Evolutionary conservation across 176 grass and related monocot species (phyloP).

Genomic region (Alloteropsis semialata): DNA sequence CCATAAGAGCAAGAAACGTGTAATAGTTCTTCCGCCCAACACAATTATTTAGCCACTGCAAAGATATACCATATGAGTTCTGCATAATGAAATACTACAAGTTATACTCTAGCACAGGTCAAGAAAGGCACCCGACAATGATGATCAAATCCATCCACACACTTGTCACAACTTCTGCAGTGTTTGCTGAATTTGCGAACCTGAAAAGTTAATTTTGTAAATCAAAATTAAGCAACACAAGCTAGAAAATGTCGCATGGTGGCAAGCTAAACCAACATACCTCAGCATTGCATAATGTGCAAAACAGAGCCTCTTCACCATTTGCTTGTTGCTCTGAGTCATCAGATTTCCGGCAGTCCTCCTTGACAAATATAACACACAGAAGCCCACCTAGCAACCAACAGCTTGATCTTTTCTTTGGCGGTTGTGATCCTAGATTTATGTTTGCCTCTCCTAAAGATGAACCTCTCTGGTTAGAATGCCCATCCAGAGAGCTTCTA

Average conservation of each 20-base stretch:
- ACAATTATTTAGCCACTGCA: constrained; percentile 99
- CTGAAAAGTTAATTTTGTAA: constrained; percentile 49
- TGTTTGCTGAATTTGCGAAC: constrained; percentile 95
- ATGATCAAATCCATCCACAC: constrained; percentile 99
- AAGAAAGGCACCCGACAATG: constrained; percentile 80
- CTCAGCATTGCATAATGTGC: constrained; percentile 97
- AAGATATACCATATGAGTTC: constrained; percentile 29
- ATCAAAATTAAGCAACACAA: constrained; percentile 10
- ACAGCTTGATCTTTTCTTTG: constrained; percentile 64
- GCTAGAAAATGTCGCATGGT: not conserved
- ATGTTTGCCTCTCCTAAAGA: constrained; percentile 40
- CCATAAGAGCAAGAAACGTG: constrained; percentile 89
- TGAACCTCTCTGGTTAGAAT: constrained; percentile 56
- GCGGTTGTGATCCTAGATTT: constrained; percentile 28
- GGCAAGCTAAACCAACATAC: constrained; percentile 37
- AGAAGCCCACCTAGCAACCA: constrained; percentile 72
- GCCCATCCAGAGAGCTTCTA: constrained; percentile 72
- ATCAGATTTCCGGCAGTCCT: constrained; percentile 80
- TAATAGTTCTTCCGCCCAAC: constrained; percentile 96
- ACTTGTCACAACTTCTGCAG: constrained; percentile 98
- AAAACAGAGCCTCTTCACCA: constrained; percentile 90
- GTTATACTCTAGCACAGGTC: constrained; percentile 11
- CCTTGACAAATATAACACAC: constrained; percentile 85
- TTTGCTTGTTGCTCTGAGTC: constrained; percentile 64
- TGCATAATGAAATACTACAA: constrained; percentile 4